Evolutionary conservation across 306 rosid species (phyloP), one percentile per base, ranked within the genome.

Genomic region (Prunus padus): DNA sequence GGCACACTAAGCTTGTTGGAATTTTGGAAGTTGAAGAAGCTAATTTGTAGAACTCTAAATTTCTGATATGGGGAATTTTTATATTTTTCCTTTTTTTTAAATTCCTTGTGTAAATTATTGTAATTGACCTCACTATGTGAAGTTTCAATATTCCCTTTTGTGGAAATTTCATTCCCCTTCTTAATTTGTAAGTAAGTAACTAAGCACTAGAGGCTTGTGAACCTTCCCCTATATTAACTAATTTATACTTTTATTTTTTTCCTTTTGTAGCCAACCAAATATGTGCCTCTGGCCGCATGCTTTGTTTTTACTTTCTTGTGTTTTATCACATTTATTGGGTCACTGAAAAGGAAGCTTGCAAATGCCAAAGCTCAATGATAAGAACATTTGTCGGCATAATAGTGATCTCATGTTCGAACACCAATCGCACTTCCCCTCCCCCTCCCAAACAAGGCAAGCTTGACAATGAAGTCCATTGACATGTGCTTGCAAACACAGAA

Each of bases 21-120:
- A 83, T 87, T 89, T 87, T 80, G 91, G 84, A 83, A 71, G 84
- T 81, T 72, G 91, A 85, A 81, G 85, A 77, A 81, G 80, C 84
- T 80, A 83, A 67, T 67, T 60, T 79, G 84, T 81, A 80, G 60
- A 78, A 71, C 65, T 67, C 62, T 51, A 68, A 67, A 81, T 83
- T 71, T 75, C 69, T 75, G 76, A 74, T 80, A 73, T 80, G 79
- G 82, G 52, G 54, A 79, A 28, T 14, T 33, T 60, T 25, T 12
- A 26, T 26, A 52, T 51, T 14, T 45, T 14, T 47, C 9, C 49
- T 44, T 52, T 33, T 55, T 76, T 46, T 67, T 64, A 16, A 30
- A 73, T 46, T 74, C 64, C 66, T 77, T 75, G 66, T 90, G 91
- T 95, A 92, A 86, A 95, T 89, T 82, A 78, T 79, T 84, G 81